Percentiles rank a stretch among this genome's conserved stretches.
These are phyloP conservation scores for Scytalidium lignicola DNA, from an alignment of 2,329 filamentous ascomycete genomes.

Conservation along the genomic window DNA sequence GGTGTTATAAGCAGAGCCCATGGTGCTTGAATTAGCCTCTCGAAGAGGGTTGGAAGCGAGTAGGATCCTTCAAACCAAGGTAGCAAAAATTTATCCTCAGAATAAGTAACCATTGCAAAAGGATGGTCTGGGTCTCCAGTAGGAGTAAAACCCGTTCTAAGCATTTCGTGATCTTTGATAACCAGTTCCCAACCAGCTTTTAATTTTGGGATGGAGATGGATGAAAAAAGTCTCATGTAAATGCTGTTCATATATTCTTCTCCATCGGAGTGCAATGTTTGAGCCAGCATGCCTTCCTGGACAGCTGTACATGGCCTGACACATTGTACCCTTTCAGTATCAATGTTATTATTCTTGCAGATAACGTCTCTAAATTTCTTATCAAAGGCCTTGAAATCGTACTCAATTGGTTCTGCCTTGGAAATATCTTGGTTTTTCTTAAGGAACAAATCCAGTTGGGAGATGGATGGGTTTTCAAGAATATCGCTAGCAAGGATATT, in stretches of 20 bases:
- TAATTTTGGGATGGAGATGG: conserved; percentile 37
- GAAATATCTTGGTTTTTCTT: not conserved
- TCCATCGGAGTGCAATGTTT: conserved; percentile 64
- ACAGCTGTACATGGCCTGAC: conserved; percentile 74
- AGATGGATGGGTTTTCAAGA: conserved; percentile 53
- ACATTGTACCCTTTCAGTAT: conserved; percentile 39
- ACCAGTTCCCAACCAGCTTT: conserved; percentile 54
- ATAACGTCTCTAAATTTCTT: conserved; percentile 30
- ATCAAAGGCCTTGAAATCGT: conserved; percentile 49
- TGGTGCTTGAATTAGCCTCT: conserved; percentile 13
- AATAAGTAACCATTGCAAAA: conserved; percentile 71
- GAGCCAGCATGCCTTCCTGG: conserved; percentile 74
- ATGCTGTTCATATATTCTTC: conserved; percentile 72
- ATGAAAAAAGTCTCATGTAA: conserved; percentile 42
- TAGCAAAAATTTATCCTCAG: conserved; percentile 24
- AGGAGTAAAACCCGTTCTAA: conserved; percentile 69
- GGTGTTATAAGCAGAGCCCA: conserved; percentile 20
- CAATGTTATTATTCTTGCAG: conserved; percentile 17
- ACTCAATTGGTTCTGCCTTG: conserved; percentile 14
- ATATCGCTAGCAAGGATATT: conserved; percentile 66
- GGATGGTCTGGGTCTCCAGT: conserved; percentile 54
- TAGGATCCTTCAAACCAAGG: conserved; percentile 32
- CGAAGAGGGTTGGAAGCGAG: not conserved
- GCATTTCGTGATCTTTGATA: conserved; percentile 57
- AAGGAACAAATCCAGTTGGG: conserved; percentile 24